phyloP scores from a whole-genome alignment of 192 early-diverging fungal genomes.

The Funneliformis mosseae region DNA sequence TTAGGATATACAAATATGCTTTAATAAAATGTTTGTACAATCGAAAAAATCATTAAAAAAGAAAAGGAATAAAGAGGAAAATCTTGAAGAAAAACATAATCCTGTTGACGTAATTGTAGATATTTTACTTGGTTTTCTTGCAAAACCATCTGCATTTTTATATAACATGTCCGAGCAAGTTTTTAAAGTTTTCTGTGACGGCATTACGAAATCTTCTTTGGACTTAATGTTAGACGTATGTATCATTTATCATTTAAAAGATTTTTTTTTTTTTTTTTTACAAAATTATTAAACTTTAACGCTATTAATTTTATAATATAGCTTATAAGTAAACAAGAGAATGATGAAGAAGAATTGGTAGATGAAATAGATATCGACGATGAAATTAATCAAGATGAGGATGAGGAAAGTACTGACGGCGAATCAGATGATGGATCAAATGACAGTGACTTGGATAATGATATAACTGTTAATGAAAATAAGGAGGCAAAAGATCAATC shows the following conservation, averaged over 20 bases:
- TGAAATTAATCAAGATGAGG: neutral
- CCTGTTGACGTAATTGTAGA: slow-evolving; percentile 95
- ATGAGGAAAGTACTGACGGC: neutral
- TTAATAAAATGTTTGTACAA: slow-evolving; percentile 61
- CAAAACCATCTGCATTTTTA: slow-evolving; percentile 76
- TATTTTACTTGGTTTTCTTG: slow-evolving; percentile 85
- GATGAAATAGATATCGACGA: slow-evolving; percentile 5
- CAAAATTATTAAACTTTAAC: neutral
- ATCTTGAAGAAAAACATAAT: slow-evolving; percentile 62
- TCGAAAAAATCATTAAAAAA: slow-evolving; percentile 46
- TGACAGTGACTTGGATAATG: no score
- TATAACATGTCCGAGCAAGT: slow-evolving; percentile 77
- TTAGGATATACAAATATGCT: slow-evolving; percentile 76
- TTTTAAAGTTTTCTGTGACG: slow-evolving; percentile 80
- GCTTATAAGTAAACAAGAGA: neutral
- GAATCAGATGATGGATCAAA: no score
- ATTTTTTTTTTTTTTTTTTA: neutral
- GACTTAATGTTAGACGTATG: slow-evolving; percentile 75
- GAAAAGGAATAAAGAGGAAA: slow-evolving; percentile 55
- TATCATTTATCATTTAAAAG: neutral
- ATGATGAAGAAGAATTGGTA: slow-evolving; percentile 2
- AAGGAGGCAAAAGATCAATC: neutral
- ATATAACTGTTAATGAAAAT: neutral
- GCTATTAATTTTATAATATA: neutral
- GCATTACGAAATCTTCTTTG: slow-evolving; percentile 74